These are phyloP conservation scores for Geotrichum restrictum DNA, from an alignment of 1,139 yeast species.

Conservation along the genomic window DNA sequence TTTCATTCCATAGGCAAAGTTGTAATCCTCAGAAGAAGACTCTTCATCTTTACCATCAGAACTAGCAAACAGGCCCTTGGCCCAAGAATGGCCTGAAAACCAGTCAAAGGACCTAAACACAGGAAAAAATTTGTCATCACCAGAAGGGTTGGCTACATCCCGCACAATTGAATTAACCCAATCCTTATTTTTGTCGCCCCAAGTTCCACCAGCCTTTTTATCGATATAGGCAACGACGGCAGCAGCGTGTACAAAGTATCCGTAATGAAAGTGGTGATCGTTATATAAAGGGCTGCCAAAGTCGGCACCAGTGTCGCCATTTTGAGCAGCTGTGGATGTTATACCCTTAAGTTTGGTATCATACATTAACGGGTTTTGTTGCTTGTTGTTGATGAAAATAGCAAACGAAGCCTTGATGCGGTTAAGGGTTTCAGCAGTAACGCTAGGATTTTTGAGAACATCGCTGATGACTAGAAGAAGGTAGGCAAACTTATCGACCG, in stretches of 20 bases:
- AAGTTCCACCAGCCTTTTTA: conserved; percentile 51
- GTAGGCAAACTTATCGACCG: conserved; percentile 71
- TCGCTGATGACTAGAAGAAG: conserved; percentile 61
- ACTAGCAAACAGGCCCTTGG: conserved; percentile 63
- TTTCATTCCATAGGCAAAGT: conserved; percentile 77
- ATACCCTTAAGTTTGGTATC: conserved; percentile 67
- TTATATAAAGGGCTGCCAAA: conserved; percentile 69
- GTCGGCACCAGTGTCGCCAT: conserved; percentile 52
- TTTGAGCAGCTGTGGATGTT: conserved; percentile 53
- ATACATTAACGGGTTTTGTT: conserved; percentile 59
- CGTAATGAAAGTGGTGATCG: conserved; percentile 81
- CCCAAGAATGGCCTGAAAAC: conserved; percentile 85
- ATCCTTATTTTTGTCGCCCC: conserved; percentile 57
- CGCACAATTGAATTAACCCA: conserved; percentile 66
- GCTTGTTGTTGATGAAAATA: conserved; percentile 49
- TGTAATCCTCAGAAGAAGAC: conserved; percentile 75
- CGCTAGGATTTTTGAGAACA: conserved; percentile 52
- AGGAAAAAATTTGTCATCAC: conserved; percentile 63
- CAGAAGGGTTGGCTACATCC: conserved; percentile 73
- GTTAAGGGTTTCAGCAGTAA: conserved; percentile 48
- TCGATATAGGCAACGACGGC: conserved; percentile 70
- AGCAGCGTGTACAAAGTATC: conserved; percentile 73
- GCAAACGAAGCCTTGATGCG: conserved; percentile 53
- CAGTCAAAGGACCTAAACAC: conserved; percentile 74
- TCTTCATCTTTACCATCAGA: conserved; percentile 81